phyloP scores from a whole-genome alignment of 108 stramenopile genomes.

The Parmales sp. region DNA sequence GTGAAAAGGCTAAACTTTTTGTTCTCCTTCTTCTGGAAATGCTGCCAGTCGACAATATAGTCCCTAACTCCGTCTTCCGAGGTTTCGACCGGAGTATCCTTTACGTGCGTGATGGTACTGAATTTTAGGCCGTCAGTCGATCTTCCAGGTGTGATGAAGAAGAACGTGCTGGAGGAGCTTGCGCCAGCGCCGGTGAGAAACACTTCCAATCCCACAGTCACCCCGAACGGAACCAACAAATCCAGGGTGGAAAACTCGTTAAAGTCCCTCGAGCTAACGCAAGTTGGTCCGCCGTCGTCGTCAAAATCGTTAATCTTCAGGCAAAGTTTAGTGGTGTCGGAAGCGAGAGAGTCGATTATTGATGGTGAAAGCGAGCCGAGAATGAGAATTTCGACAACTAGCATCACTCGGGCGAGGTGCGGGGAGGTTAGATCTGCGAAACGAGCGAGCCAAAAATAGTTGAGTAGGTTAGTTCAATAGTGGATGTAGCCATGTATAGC shows the following conservation, averaged over 20 bases:
- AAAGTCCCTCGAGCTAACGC: background rate
- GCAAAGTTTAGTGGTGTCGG: background rate
- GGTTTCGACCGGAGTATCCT: too few species aligned
- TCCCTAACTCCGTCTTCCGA: too few species aligned
- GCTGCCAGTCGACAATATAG: too few species aligned
- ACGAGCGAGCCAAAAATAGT: too few species aligned
- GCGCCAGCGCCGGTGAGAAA: background rate
- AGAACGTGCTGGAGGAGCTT: background rate
- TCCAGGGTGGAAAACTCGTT: constrained; percentile 16
- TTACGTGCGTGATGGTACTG: background rate
- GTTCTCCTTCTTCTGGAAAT: too few species aligned
- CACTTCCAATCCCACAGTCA: background rate
- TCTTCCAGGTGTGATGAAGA: background rate
- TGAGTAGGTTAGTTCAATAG: too few species aligned
- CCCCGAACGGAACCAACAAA: background rate
- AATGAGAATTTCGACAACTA: background rate
- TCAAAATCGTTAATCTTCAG: background rate
- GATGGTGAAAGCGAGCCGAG: background rate
- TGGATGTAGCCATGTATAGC: too few species aligned
- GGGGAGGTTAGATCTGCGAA: too few species aligned
- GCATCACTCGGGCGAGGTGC: background rate
- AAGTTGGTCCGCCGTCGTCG: background rate
- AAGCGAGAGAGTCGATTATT: background rate
- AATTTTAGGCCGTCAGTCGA: background rate
- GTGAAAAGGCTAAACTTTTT: too few species aligned